Conservation (phyloP, 2,329 filamentous ascomycete genomes). For the Rachicladosporium sp. region DNA sequence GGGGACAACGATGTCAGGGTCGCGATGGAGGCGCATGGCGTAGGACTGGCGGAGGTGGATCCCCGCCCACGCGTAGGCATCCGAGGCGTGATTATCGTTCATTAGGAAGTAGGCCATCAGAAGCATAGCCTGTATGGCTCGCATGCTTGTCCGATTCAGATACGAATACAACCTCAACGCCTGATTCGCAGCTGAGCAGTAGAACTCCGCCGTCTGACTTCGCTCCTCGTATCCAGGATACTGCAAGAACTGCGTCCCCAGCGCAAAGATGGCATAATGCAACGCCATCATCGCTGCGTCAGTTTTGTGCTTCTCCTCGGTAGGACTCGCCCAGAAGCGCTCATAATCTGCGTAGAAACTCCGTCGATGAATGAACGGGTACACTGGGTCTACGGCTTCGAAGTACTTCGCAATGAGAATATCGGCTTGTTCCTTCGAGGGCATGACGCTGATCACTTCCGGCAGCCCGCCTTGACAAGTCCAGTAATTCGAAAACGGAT, state of each 20-base stretch:
- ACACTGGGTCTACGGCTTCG: constrained; percentile 60
- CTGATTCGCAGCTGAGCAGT: constrained; percentile 66
- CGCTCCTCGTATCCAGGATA: constrained; percentile 45
- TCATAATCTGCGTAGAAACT: constrained; percentile 70
- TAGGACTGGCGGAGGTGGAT: constrained; percentile 67
- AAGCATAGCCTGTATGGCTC: constrained; percentile 69
- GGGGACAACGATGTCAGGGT: constrained; percentile 60
- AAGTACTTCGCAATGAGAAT: constrained; percentile 50
- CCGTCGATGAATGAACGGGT: constrained; percentile 65
- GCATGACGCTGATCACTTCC: constrained; percentile 64
- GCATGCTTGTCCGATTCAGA: constrained; percentile 59
- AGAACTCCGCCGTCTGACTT: constrained; percentile 69
- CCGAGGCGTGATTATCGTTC: constrained; percentile 73
- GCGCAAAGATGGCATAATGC: constrained; percentile 63
- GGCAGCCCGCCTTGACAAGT: constrained; percentile 62
- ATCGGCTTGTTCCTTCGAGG: constrained; percentile 63
- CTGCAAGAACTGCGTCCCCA: constrained; percentile 67
- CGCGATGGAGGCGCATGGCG: constrained; percentile 68
- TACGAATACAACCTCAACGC: constrained; percentile 64
- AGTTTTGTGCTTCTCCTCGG: constrained; percentile 44
- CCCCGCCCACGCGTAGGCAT: constrained; percentile 72
- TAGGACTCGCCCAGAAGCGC: constrained; percentile 56
- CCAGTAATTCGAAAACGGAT: constrained; percentile 77
- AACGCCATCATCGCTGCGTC: constrained; percentile 61
- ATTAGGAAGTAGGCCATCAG: constrained; percentile 71